Conservation (phyloP, 352 stramenopile genomes). For the Globisporangium viniferum region DNA sequence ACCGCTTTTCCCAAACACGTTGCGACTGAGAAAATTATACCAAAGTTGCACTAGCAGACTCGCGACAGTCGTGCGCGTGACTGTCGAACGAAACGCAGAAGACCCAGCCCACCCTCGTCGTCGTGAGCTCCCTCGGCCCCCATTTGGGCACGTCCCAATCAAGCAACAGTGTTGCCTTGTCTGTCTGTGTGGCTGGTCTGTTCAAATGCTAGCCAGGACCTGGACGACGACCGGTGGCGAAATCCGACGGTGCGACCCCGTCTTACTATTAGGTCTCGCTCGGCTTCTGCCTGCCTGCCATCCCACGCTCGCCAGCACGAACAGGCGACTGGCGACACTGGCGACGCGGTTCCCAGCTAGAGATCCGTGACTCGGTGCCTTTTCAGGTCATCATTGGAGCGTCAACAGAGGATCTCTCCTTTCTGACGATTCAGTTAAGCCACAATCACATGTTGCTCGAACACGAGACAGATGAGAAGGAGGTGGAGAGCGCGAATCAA, state of each 20-base stretch:
- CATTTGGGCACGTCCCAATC: neutral
- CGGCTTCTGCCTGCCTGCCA: no score
- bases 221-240: neutral
- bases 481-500: neutral
- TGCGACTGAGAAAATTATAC: neutral
- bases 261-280: no score
- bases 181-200: neutral
- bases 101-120: neutral
- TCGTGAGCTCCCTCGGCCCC: neutral
- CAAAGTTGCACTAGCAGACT: neutral
- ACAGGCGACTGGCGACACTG: neutral
- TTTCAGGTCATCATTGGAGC: neutral
- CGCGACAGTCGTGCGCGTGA: neutral
- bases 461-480: neutral
- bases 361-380: neutral
- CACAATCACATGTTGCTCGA: neutral
- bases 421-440: neutral
- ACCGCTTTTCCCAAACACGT: neutral
- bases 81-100: neutral
- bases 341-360: neutral
- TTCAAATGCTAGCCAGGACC: neutral
- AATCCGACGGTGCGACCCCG: neutral
- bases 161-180: neutral
- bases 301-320: neutral
- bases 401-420: neutral